Conservation (phyloP, 371 early-diverging fungal genomes). For the Mucor plumbeus region DNA sequence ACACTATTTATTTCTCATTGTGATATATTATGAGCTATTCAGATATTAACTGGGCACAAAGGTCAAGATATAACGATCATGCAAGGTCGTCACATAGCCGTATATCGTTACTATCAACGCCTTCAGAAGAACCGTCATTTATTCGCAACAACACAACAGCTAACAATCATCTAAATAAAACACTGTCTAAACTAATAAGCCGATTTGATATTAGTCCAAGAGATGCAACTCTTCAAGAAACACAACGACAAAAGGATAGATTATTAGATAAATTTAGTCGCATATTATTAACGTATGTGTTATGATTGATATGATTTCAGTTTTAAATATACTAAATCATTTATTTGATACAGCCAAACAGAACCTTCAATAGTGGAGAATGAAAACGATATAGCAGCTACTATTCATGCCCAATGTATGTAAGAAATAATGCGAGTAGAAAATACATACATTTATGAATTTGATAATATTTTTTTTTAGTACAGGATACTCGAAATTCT, state of each 20-base stretch:
- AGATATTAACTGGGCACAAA: constrained; percentile 15
- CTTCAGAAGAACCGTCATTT: not conserved
- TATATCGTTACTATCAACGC: constrained; percentile 2
- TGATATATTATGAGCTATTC: constrained; percentile 13
- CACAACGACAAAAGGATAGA: constrained; percentile 12
- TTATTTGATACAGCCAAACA: constrained; percentile 21
- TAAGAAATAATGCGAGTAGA: not conserved
- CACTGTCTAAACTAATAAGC: constrained; percentile 23
- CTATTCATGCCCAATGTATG: constrained; percentile 71
- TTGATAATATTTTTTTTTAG: constrained; percentile 47
- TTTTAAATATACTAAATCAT: not conserved
- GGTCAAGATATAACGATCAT: constrained; percentile 12
- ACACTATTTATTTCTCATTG: not conserved
- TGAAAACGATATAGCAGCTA: constrained; percentile 65
- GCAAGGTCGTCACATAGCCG: not conserved
- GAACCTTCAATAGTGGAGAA: constrained; percentile 63
- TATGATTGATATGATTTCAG: not conserved
- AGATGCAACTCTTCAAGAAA: not conserved
- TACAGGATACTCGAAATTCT: constrained; percentile 50
- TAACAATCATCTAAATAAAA: constrained; percentile 20
- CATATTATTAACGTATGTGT: constrained; percentile 8
- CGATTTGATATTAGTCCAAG: constrained; percentile 15
- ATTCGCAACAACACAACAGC: not conserved
- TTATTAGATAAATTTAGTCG: constrained; percentile 7
- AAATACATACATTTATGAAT: too few relatives aligned